phyloP scores from a whole-genome alignment of 2,329 filamentous ascomycete genomes.

The Colletotrichum chrysophilum region DNA sequence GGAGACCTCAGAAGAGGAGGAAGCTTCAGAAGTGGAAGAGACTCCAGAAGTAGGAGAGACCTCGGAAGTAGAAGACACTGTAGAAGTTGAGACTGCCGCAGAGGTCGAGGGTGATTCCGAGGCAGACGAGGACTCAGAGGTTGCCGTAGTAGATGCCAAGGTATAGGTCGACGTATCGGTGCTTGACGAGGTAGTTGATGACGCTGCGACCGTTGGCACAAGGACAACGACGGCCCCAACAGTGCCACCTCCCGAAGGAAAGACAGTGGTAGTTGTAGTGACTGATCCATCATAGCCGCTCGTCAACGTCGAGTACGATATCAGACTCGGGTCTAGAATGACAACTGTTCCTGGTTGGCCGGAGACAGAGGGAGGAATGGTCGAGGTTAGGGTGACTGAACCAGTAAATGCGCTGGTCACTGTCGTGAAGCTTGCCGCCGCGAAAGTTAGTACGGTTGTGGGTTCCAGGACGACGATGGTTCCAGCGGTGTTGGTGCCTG shows the following conservation, averaged over 20 bases:
- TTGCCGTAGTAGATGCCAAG: not conserved
- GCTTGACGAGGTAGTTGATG: accelerated
- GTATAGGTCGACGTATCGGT: accelerated
- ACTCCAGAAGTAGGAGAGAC: not conserved
- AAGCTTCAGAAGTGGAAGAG: not conserved
- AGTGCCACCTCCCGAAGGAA: not conserved
- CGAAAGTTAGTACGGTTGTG: not conserved
- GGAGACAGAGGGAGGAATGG: not conserved
- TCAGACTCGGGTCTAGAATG: not conserved
- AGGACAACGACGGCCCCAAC: not conserved
- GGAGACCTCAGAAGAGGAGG: not conserved
- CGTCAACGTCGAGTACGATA: not conserved
- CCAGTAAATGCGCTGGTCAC: not conserved
- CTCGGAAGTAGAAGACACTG: not conserved
- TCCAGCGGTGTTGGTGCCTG: not conserved
- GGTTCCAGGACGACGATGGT: not conserved
- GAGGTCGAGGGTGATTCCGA: not conserved
- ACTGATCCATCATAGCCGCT: not conserved
- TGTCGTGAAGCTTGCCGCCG: not conserved
- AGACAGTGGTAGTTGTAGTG: not conserved
- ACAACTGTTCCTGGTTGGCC: not conserved
- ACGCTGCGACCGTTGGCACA: not conserved
- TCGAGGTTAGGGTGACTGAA: not conserved
- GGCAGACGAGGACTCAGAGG: not conserved
- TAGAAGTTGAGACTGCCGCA: not conserved